Base-by-base conservation (phyloP, 2,329 filamentous ascomycete genomes). In the Colletotrichum kahawae region DNA sequence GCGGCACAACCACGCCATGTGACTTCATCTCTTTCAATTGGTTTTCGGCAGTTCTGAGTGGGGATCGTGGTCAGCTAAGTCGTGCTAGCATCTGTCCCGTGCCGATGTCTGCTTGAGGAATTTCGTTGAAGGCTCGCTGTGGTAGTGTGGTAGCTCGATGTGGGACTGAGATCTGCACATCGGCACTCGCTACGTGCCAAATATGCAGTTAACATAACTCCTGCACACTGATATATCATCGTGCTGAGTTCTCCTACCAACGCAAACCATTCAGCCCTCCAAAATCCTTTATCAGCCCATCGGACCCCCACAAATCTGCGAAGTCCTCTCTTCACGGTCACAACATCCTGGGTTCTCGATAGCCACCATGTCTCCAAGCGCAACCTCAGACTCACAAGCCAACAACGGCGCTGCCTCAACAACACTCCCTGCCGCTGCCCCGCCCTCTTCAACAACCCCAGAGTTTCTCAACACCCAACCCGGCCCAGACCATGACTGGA, bases 381-480 rank as follows among this genome's bases (percentile, higher is more conserved):
- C 71, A n/a, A 66, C 54, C 10, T 16, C 71, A 31, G 60, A 70
- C 24, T 31, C n/a, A 48, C 66, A 21, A 48, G 24, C 29, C 71
- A 56, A 43, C 24, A 66, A 66, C 16, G 71, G 34, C 14, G 29
- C 18, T 13, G 68, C 59, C 18, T 51, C 43, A 51, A 21, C 21
- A 31, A 31, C 21, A 36, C 43, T 48, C 21, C 68, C 57, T 36
- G 38, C 68, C 34, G 18, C 24, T 33, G 48, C 43, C 18, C 33
- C 31, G 48, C 59, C 18, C 13, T 31, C 21, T 66, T 21, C 36
- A 62, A 51, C 16, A 54, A 13, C 67, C 13, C 66, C 70, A 5
- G 71, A 70, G 16, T 80, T 78, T 70, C 78, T 80, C 54, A 82
- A 79, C 78, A 85, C 84, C 3, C 78, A 83, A 5, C 84, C 84